These are phyloP conservation scores for Solanum rostratum DNA, from an alignment of 257 asterid species.

Conservation along the genomic window DNA sequence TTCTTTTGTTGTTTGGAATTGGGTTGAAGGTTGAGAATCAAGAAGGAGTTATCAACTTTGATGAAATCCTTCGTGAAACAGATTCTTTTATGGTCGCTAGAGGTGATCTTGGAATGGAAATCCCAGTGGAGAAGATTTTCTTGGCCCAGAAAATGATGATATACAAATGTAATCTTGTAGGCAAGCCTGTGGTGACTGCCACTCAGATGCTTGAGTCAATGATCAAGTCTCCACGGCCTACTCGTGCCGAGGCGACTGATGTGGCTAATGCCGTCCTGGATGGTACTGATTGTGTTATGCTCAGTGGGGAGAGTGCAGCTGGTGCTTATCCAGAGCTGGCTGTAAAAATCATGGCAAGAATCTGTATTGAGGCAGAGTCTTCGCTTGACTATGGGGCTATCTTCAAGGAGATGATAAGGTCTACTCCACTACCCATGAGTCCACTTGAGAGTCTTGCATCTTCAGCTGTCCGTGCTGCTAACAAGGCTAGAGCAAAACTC, in stretches of 20 bases:
- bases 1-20: not conserved
- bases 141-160: conserved; percentile 94
- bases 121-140: conserved; percentile 82
- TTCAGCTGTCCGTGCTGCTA: conserved; percentile 69
- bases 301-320: conserved; percentile 89
- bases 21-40: conserved; percentile 71
- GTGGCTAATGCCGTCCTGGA: conserved; percentile 87
- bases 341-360: conserved; percentile 65
- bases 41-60: conserved; percentile 80
- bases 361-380: conserved; percentile 77
- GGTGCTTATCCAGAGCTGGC: conserved; percentile 83
- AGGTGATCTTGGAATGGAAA: conserved; percentile 92
- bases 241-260: conserved; percentile 92
- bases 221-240: conserved; percentile 91
- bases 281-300: conserved; percentile 88
- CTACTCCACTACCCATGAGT: conserved; percentile 81
- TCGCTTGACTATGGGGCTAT: conserved; percentile 61
- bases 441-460: conserved; percentile 77
- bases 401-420: conserved; percentile 62
- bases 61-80: conserved; percentile 73
- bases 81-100: conserved; percentile 95
- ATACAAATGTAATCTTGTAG: conserved; percentile 74
- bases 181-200: conserved; percentile 86
- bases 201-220: conserved; percentile 94
- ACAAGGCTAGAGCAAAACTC: conserved; percentile 61